Base-by-base conservation (phyloP, 345 rosid species). In the rapeseed (Brassica napus) region DNA sequence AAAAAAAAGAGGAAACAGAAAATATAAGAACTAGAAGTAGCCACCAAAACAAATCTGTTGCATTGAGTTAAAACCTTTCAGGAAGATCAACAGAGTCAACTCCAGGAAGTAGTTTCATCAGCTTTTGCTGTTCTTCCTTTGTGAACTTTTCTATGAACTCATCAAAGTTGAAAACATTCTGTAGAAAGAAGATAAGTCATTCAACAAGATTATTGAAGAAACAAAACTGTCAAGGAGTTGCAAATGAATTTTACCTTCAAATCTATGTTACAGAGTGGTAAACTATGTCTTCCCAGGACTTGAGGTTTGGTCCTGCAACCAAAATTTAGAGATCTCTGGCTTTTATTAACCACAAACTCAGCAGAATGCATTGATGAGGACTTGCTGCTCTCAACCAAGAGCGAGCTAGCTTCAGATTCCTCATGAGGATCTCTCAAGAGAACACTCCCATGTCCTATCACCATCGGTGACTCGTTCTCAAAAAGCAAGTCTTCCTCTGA, bases 331-430 rank as follows among this genome's bases (percentile, higher is more conserved):
- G 65, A 61, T 61, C 65, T 28, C 65, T 61, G 35, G 9, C 32
- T 4, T 61, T 16, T 61, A 12, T 28, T 28, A 6, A 28, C 18
- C 34, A 24, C 64, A 59, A 9, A 59, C 5, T 12, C 28, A 67
- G 65, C 73, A 35, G 83, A 82, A 78, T 37, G 75, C 3, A 64
- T 16, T 6, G 76, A 85, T 11, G 80, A 71, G 65, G 78, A 60
- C 78, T 60, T 79, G 65, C 87, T 92, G 79, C 84, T 90, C 84
- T 93, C 97, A 80, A 89, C 88, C 15, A 95, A 89, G 76, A 93
- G 90, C 59, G 97, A 96, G 80, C 97, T 96, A 70, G 97, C 99
- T 86, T 93, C 99, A 37, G 98, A 93, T 83, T 96, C 99, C 85
- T 92, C 97, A 26, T 85, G 91, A 14, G 94, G 97, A 84, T 91